Conservation (phyloP, 208 protist genomes). For the Naegleria fowleri region DNA sequence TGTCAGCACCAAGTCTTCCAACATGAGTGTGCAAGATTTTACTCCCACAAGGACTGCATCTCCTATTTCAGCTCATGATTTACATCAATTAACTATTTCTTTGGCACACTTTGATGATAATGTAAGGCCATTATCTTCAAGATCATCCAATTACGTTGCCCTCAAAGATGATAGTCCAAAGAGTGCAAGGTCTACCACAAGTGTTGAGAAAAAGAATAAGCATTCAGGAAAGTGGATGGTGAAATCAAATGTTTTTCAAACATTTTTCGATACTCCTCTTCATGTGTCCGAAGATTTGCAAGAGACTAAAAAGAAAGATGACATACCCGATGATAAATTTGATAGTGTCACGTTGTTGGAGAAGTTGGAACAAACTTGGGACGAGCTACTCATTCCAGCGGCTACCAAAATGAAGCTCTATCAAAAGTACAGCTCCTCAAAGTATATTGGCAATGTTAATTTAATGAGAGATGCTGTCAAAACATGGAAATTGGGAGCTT, state of each 20-base stretch:
- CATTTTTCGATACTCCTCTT: neutral
- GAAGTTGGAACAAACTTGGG: neutral
- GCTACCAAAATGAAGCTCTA: neutral
- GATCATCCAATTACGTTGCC: neutral
- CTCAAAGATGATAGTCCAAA: neutral
- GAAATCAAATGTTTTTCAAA: neutral
- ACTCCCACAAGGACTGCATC: too few species aligned
- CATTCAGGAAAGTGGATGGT: neutral
- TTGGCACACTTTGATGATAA: neutral
- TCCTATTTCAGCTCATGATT: too few species aligned
- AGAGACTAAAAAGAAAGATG: neutral
- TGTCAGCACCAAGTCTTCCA: too few species aligned
- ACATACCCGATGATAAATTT: neutral
- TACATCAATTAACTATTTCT: too few species aligned
- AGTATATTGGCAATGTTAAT: neutral
- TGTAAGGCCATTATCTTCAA: neutral
- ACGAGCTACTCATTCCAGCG: neutral
- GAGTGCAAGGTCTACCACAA: neutral
- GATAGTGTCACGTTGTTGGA: neutral
- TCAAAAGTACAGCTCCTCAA: neutral
- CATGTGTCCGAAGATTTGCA: neutral
- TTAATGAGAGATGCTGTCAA: neutral
- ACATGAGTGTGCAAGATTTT: too few species aligned
- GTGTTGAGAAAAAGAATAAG: neutral
- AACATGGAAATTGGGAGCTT: neutral